Base-by-base conservation (phyloP, 805 yeast species). In the Yamadazyma phyllophila region DNA sequence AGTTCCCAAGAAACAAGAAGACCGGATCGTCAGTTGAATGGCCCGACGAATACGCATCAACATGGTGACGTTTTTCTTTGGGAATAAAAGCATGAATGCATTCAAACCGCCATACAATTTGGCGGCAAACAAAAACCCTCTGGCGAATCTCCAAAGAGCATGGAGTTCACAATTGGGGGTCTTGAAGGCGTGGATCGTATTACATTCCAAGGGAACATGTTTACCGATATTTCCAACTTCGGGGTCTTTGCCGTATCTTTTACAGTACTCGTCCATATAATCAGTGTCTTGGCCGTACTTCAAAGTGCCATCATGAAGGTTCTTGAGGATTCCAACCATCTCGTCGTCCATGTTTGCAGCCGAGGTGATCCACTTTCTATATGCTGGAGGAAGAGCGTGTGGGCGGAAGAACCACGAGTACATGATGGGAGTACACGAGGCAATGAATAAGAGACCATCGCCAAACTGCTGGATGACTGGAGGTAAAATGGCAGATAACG, bases 321-420 rank as follows among this genome's bases (percentile, higher is more conserved):
- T 48, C 27, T 62, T 56, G 32, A 75, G 61, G 3, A 62, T 61
- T 12, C 55, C 54, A 2, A 70, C 56, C 10, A 75, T 49, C 32
- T 65, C 75, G 20, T 56, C 57, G 49, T 75, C 79, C 74, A 74
- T 71, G 44, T 67, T 63, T 7, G 80, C 78, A 14, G 77, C 77
- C 36, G 66, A 65, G 3, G 80, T 72, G 52, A 75, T 75, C 80
- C 80, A 75, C 41, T 61, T 60, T 24, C 64, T 57, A 51, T 76
- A 75, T 6, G 75, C 65, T 5, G 67, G 70, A n/a, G 77, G 75
- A 32, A 75, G 59, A 24, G 57, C 50, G 8, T 63, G 61, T 2
- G 77, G 78, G 42, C 59, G 46, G 57, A 51, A 68, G 46, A 69
- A 68, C 73, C 73, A 69, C 11, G 65, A 50, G 45, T 48, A 63